Conservation (phyloP, 2,329 filamentous ascomycete species). For the Apiospora sp. region DNA sequence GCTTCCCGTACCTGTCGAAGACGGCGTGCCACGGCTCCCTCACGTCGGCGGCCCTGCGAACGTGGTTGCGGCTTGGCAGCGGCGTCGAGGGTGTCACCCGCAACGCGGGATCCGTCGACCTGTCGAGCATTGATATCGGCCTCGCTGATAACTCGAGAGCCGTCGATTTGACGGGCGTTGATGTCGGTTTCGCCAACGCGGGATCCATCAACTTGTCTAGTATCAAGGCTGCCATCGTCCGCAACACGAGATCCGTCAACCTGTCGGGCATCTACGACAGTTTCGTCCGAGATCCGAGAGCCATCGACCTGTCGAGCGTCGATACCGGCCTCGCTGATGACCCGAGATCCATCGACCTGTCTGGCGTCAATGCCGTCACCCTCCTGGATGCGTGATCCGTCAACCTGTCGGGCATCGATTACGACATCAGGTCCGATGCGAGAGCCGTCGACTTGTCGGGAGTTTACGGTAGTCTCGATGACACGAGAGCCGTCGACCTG, state of each 20-base stretch:
- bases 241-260: neutral
- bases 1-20: neutral
- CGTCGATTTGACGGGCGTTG: neutral
- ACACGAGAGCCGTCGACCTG: neutral
- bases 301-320: neutral
- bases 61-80: slow-evolving; percentile 6
- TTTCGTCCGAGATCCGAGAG: neutral
- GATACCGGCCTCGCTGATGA: neutral
- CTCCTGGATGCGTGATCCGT: too few species aligned
- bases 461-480: neutral
- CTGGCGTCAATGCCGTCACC: neutral
- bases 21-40: slow-evolving; percentile 21
- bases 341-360: neutral
- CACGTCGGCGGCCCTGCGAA: neutral
- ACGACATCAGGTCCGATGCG: neutral
- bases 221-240: neutral
- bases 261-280: neutral
- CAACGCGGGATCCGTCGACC: neutral
- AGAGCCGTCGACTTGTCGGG: neutral
- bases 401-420: neutral
- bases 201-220: neutral
- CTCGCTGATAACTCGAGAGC: neutral
- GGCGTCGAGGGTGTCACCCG: slow-evolving; percentile 1
- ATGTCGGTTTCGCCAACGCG: neutral
- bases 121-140: neutral